These are phyloP conservation scores for Cenchrus purpureus DNA, from an alignment of 176 grass and related monocot species.

Conservation along the genomic window DNA sequence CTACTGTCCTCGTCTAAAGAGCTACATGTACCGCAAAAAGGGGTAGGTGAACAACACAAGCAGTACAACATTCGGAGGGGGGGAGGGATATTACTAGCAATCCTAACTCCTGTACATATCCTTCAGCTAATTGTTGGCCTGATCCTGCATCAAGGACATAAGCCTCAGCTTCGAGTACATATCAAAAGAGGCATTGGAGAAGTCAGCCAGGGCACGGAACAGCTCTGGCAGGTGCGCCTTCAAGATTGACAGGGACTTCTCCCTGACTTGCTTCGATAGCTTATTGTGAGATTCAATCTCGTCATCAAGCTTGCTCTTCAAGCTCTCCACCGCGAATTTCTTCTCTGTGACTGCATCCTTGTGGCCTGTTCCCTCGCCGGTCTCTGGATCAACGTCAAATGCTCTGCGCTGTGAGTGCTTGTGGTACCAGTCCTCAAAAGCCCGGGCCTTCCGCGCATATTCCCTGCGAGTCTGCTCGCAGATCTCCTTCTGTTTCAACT, in stretches of 20 bases:
- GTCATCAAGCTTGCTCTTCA: constrained; percentile 72
- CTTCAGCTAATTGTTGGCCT: constrained; percentile 46
- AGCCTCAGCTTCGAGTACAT: constrained; percentile 80
- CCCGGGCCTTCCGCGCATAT: constrained; percentile 61
- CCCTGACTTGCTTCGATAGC: constrained; percentile 85
- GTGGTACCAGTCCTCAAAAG: constrained; percentile 93
- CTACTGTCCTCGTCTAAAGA: constrained; percentile 36
- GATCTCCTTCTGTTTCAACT: constrained; percentile 88
- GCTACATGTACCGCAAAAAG: constrained; percentile 41
- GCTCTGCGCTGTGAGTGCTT: constrained; percentile 63
- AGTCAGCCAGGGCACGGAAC: constrained; percentile 78
- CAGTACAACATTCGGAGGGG: constrained; percentile 28
- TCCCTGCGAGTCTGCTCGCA: constrained; percentile 65
- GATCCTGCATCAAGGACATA: constrained; percentile 64
- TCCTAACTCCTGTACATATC: constrained; percentile 52
- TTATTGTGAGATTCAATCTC: constrained; percentile 66
- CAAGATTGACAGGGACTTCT: constrained; percentile 80
- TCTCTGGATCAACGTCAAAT: constrained; percentile 57
- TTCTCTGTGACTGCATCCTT: constrained; percentile 75
- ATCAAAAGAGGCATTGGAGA: constrained; percentile 54
- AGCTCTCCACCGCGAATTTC: constrained; percentile 64
- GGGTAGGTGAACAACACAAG: constrained; percentile 25
- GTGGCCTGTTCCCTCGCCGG: constrained; percentile 43
- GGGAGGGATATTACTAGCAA: constrained; percentile 26
- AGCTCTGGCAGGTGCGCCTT: constrained; percentile 87